phyloP scores from a whole-genome alignment of 2,329 filamentous ascomycete species.

The Stemphylium beticola region DNA sequence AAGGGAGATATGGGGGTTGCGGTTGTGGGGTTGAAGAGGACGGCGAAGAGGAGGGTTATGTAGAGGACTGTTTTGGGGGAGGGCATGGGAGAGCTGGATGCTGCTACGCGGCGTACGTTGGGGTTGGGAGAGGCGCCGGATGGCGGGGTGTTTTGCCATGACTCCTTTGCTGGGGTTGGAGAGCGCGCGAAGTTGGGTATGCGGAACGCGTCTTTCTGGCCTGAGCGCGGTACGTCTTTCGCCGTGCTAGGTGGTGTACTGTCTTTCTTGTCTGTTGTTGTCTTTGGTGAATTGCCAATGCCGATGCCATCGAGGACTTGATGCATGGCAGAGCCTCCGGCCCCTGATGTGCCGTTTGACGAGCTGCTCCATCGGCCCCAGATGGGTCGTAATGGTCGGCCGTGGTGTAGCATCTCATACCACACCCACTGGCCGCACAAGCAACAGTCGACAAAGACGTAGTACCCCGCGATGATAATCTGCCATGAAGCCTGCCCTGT shows the following conservation, averaged over 20 bases:
- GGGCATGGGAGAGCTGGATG: slow-evolving; percentile 53
- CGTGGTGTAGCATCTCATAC: slow-evolving; percentile 65
- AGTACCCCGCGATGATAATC: slow-evolving; percentile 68
- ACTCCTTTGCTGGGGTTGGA: slow-evolving; percentile 33
- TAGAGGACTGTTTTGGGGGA: slow-evolving; percentile 55
- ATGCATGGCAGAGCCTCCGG: slow-evolving; percentile 36
- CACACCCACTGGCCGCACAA: slow-evolving; percentile 69
- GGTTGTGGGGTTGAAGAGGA: slow-evolving; percentile 49
- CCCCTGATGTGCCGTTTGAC: slow-evolving; percentile 18
- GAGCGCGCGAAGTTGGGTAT: slow-evolving; percentile 48
- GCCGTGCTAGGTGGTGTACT: slow-evolving; percentile 16
- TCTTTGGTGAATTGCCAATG: slow-evolving; percentile 17
- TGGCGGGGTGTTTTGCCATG: slow-evolving; percentile 28
- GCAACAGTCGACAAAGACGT: slow-evolving; percentile 68
- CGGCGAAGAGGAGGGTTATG: slow-evolving; percentile 53
- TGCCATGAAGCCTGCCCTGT: slow-evolving; percentile 71
- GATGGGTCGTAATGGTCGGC: slow-evolving; percentile 51
- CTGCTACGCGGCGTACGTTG: slow-evolving; percentile 40
- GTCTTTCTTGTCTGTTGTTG: slow-evolving; percentile 18
- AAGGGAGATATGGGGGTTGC: slow-evolving; percentile 37
- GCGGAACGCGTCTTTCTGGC: slow-evolving; percentile 44
- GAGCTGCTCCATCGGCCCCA: slow-evolving; percentile 36
- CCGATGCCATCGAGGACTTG: slow-evolving; percentile 34
- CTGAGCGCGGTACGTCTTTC: slow-evolving; percentile 35
- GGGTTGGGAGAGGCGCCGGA: slow-evolving; percentile 33